Evolutionary conservation across 257 asterid genomes (phyloP).

Genomic region (Echium plantagineum): DNA sequence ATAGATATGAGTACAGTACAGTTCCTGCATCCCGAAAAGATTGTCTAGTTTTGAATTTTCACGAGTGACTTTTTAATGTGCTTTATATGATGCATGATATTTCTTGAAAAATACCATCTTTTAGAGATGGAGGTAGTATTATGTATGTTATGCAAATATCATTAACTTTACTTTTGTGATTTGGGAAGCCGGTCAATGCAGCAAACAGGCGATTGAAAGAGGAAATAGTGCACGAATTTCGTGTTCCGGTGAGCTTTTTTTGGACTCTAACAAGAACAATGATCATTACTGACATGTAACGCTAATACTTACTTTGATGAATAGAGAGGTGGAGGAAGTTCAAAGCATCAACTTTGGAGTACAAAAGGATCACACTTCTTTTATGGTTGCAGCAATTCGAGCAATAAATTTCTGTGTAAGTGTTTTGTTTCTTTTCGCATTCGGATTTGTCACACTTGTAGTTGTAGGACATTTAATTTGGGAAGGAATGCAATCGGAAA

Average conservation of each 20-base stretch:
- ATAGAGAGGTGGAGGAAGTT: constrained; percentile 40
- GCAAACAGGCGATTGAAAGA: constrained; percentile 18
- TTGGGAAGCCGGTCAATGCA: constrained; percentile 25
- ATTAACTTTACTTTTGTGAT: constrained; percentile 1
- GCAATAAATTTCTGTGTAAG: constrained; percentile 29
- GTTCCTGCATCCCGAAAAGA: no score
- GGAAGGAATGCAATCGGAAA: background rate
- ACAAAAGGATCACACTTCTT: constrained; percentile 37
- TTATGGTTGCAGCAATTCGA: constrained; percentile 51
- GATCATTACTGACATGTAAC: background rate
- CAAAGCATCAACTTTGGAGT: constrained; percentile 38
- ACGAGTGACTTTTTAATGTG: no score
- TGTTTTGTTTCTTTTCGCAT: constrained; percentile 2
- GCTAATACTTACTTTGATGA: constrained; percentile 8
- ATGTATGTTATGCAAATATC: background rate
- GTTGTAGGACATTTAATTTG: background rate
- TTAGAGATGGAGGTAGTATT: background rate
- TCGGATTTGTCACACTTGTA: no score
- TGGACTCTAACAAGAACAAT: background rate
- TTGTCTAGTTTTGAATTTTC: no score
- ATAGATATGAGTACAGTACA: background rate
- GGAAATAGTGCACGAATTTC: constrained; percentile 25
- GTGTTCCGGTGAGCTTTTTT: constrained; percentile 45
- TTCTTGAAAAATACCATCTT: no score
- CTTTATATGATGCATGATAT: no score